These are phyloP conservation scores for Diaporthe capsici DNA, from an alignment of 2,329 filamentous ascomycete species.

Conservation along the genomic window DNA sequence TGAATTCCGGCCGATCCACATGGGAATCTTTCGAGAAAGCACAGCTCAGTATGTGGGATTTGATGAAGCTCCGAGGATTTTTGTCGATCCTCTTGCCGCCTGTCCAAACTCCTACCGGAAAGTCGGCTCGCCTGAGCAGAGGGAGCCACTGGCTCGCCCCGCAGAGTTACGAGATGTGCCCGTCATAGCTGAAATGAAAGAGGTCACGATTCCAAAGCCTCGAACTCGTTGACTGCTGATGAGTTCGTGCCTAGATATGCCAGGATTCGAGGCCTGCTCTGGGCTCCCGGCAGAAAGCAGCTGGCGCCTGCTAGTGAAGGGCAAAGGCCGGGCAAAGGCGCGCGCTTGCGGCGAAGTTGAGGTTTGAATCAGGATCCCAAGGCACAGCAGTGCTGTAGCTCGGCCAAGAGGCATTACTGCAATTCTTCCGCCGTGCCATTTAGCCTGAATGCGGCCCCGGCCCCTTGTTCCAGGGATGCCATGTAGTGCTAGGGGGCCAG, in stretches of 20 bases:
- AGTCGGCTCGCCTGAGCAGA: conserved; percentile 18
- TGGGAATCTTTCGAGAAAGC: conserved; percentile 8
- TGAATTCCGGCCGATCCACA: conserved; percentile 5
- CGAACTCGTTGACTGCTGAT: background rate
- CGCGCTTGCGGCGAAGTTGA: conserved; percentile 22
- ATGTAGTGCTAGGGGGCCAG: background rate
- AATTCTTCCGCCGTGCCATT: conserved; percentile 25
- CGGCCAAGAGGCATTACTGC: conserved; percentile 28
- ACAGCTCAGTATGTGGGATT: conserved; percentile 8
- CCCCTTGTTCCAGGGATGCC: conserved; percentile 11
- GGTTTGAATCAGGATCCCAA: background rate
- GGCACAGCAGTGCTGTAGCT: background rate
- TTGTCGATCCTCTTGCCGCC: conserved; percentile 8
- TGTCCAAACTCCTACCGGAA: conserved; percentile 4
- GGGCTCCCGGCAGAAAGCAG: conserved; percentile 21
- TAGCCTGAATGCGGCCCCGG: conserved; percentile 21
- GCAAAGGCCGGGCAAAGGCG: background rate
- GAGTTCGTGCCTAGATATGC: conserved; percentile 13
- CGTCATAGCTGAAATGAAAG: conserved; percentile 9
- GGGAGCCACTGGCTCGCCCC: background rate
- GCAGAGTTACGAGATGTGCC: conserved; percentile 1
- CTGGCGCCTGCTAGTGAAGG: conserved; percentile 24
- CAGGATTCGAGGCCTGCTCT: conserved; percentile 19
- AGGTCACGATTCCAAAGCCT: background rate
- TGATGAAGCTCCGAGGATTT: conserved; percentile 15